Base-by-base conservation (phyloP, 2,329 filamentous ascomycete species). In the Fusarium protoensiforme region DNA sequence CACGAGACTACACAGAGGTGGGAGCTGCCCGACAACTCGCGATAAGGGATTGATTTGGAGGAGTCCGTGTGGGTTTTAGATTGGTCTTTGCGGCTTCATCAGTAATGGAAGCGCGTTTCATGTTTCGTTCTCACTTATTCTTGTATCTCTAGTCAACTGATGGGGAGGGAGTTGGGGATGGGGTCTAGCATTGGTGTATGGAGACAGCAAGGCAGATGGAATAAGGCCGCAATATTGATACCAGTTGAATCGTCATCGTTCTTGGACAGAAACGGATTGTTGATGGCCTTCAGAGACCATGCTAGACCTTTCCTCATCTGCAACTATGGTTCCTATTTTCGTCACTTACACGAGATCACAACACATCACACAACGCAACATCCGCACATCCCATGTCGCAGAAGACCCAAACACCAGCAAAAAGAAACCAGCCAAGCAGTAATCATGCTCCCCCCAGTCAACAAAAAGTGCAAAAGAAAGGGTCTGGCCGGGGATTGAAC, bases 401-500 rank as follows among this genome's bases (percentile, higher is more conserved):
- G 14, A 11, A n/a, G 27, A n/a, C 10, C n/a, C 18, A 7, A 48
- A 2, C 20, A 24, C n/a, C 46, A 5, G 27, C 18, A 53, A 53
- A 53, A 31, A 53, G 18, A 31, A 14, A 14, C 7, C 24, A 18
- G 5, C 7, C 41, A 46, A 16, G 14, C 3, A 29, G 16, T 5
- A 9, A 20, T 27, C 13, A 20, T n/a, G 29, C 6, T n/a, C 1
- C 9, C 1, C 9, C 24, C 24, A 2, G 11, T 2, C 8, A 5
- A 2, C n/a, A 33, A 68, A 74, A 74, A 75, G 16, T 9, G 41
- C 74, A 80, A 79, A 79, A 73, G 39, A 35, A 71, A 76, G 82
- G 82, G 82, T 83, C 82, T 83, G 82, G 81, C 83, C 83, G 83
- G 81, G 83, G 82, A 84, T 84, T 82, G 83, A 84, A 84, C 83